Conservation (phyloP, 176 grass and related monocot species). For the Oryza meridionalis region DNA sequence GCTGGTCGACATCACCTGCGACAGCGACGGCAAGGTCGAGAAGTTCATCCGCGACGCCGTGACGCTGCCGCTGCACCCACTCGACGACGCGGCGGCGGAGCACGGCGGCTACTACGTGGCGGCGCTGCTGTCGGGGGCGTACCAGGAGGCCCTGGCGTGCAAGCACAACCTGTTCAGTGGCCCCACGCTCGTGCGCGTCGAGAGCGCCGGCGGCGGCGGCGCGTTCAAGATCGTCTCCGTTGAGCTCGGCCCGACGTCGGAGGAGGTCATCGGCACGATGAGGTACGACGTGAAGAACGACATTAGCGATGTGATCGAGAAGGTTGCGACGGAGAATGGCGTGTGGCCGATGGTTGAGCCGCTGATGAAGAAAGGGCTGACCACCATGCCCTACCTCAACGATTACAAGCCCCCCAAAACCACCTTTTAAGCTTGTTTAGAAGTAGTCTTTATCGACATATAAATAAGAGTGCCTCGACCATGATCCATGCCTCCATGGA, state of each 20-base stretch:
- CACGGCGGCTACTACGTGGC: slow-evolving; percentile 40
- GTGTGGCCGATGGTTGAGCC: not conserved
- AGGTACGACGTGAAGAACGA: slow-evolving; percentile 12
- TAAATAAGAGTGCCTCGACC: too few relatives aligned
- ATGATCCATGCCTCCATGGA: too few relatives aligned
- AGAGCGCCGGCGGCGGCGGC: not conserved
- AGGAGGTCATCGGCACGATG: not conserved
- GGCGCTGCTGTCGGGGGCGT: slow-evolving; percentile 31
- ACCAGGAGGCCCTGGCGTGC: slow-evolving; percentile 28
- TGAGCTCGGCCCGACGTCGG: not conserved
- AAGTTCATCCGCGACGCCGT: slow-evolving; percentile 31
- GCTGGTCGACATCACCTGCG: slow-evolving; percentile 44
- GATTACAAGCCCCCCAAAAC: not conserved
- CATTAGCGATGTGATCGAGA: not conserved
- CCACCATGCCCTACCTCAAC: slow-evolving; percentile 25
- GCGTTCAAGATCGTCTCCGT: not conserved
- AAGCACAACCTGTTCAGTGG: slow-evolving; percentile 48
- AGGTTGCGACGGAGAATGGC: not conserved
- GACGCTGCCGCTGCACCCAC: slow-evolving; percentile 39
- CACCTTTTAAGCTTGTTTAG: too few relatives aligned
- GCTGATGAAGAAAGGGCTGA: not conserved
- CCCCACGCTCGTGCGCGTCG: slow-evolving; percentile 19
- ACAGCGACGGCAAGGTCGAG: slow-evolving; percentile 43
- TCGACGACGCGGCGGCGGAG: not conserved
- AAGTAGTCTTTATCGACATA: too few relatives aligned